Percentiles rank a stretch among this genome's conserved stretches.
phyloP scores from a whole-genome alignment of 495 filamentous ascomycete genomes.

The Trichoderma gamsii region DNA sequence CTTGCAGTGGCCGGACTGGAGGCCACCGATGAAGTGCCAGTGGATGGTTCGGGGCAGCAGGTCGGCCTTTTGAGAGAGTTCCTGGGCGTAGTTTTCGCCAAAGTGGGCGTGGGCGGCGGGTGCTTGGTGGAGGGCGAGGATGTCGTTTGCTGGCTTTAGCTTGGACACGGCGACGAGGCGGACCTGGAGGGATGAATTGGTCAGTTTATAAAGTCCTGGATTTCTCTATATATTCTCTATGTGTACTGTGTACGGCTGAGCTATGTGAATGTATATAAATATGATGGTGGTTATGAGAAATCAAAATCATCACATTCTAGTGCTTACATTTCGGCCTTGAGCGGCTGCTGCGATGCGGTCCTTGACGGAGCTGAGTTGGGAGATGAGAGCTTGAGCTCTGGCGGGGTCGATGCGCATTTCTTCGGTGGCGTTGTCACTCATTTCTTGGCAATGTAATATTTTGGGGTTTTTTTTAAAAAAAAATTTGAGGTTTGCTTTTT shows the following conservation, averaged over 20 bases:
- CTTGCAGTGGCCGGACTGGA: constrained; percentile 86
- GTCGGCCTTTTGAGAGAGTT: constrained; percentile 77
- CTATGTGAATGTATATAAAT: neutral
- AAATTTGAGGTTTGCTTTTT: too few relatives aligned
- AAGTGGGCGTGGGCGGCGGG: constrained; percentile 67
- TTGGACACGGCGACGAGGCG: constrained; percentile 92
- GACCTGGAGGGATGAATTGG: constrained; percentile 45
- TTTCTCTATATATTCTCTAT: too few relatives aligned
- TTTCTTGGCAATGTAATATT: constrained; percentile 15
- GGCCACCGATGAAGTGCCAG: constrained; percentile 94
- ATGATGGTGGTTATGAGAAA: neutral
- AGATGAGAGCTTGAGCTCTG: constrained; percentile 42
- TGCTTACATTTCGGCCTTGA: constrained; percentile 40
- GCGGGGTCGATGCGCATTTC: constrained; percentile 49
- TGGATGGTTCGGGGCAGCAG: constrained; percentile 68
- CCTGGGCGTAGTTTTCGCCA: constrained; percentile 96
- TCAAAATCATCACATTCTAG: neutral
- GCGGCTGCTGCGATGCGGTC: constrained; percentile 41
- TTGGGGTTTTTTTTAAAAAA: too few relatives aligned
- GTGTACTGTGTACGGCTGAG: neutral
- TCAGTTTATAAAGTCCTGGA: neutral
- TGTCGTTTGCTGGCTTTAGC: constrained; percentile 82
- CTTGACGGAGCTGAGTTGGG: constrained; percentile 41
- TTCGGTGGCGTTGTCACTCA: constrained; percentile 26
- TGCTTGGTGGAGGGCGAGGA: constrained; percentile 69